These are phyloP conservation scores for Penicillium palitans DNA, from an alignment of 2,329 filamentous ascomycete genomes.

Conservation along the genomic window DNA sequence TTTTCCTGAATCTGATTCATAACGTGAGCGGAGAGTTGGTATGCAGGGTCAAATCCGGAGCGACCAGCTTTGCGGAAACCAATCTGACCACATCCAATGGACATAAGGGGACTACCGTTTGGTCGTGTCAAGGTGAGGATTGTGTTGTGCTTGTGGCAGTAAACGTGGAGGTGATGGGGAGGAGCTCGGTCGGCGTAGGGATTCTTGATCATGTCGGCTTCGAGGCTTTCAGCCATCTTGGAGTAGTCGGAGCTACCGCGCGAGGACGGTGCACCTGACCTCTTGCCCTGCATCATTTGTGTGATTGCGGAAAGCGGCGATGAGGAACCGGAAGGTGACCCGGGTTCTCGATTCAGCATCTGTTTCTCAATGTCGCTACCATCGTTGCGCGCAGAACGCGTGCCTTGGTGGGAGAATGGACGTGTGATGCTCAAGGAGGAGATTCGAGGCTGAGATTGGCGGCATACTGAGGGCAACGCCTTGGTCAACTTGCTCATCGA, in stretches of 20 bases:
- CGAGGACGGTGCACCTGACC: constrained; percentile 16
- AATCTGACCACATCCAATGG: constrained; percentile 79
- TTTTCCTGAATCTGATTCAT: constrained; percentile 81
- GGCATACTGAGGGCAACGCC: constrained; percentile 35
- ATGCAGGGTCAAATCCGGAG: constrained; percentile 84
- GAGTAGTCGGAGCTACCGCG: constrained; percentile 33
- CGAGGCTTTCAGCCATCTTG: constrained; percentile 35
- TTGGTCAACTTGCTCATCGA: constrained; percentile 35
- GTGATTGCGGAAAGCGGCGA: constrained; percentile 34
- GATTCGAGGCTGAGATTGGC: constrained; percentile 27
- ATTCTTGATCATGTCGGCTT: constrained; percentile 37
- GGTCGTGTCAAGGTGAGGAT: constrained; percentile 88
- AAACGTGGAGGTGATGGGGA: constrained; percentile 85
- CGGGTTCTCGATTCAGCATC: constrained; percentile 28
- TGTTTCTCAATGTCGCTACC: constrained; percentile 30
- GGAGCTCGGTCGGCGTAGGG: constrained; percentile 40
- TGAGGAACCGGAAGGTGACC: constrained; percentile 19
- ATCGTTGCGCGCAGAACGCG: constrained; percentile 15
- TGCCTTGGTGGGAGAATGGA: constrained; percentile 32
- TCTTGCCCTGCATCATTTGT: constrained; percentile 34
- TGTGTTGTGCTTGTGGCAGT: constrained; percentile 87
- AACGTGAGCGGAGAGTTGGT: constrained; percentile 82
- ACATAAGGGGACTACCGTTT: constrained; percentile 74
- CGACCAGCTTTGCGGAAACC: constrained; percentile 84
- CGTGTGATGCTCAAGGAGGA: constrained; percentile 27